Evolutionary conservation across 352 stramenopile genomes (phyloP), one percentile per base, ranked within the genome.

Genomic region (Phytophthora pinifolia): DNA sequence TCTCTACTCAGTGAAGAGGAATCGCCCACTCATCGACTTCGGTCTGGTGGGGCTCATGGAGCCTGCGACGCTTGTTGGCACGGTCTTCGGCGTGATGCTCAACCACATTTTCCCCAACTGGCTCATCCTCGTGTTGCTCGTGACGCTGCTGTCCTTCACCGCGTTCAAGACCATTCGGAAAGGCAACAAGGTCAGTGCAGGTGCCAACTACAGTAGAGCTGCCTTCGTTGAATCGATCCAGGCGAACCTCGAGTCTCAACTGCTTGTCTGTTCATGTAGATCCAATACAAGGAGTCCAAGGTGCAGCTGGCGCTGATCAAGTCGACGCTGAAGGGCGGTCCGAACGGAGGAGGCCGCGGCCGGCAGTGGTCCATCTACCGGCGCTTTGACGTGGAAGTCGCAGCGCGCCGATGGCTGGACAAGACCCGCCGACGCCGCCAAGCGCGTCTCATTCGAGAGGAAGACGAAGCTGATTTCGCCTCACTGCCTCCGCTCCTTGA

Each of bases 31-130:
- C 13, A 96, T 99, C 44, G 90, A 98, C 79, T 99, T 97, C 79
- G 92, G 97, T 39, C 67, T 99, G 4, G 95, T 98, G n/a, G 62
- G 98, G 1, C 83, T 98, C 13, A 99, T 99, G 96, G 96, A 99
- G 77, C 96, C 96, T 0, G 82, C 94, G 65, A 89, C 82, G 27
- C 67, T 92, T 0, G 73, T 89, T 22, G 82, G 82, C 29, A 72
- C 82, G 6, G 74, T 89, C 35, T 84, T 88, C 17, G 82, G 79
- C 14, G 82, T 92, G 30, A 86, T 89, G 77, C 50, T 87, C 35
- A 92, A 92, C 62, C 72, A 83, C 37, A 64, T 88, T 22, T 75
- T 92, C 33, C 83, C 83, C 10, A 82, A 89, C 46, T 92, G 83
- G 83, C 62, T 90, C 55, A 89, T 92, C 20, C 62, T 89, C 37